Conservation (phyloP, 2,329 filamentous ascomycete genomes). For the Mycogone perniciosa region DNA sequence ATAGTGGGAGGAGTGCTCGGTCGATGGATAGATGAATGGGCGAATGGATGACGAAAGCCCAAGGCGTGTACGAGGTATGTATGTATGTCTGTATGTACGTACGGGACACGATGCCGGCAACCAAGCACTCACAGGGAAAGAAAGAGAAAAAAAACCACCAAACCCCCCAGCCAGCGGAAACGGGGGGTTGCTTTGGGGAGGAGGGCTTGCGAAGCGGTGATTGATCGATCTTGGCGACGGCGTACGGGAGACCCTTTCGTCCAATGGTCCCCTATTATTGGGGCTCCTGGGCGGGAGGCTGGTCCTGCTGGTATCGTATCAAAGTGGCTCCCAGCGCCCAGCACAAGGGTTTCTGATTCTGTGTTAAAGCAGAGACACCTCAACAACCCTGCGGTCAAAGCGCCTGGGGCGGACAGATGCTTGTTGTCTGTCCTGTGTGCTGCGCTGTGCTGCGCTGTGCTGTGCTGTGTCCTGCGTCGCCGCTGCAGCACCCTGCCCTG, state of each 20-base stretch:
- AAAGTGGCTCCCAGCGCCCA: background rate
- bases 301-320: conserved; percentile 10
- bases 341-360: conserved; percentile 3
- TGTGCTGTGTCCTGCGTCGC: too few relatives aligned
- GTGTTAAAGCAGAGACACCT: background rate
- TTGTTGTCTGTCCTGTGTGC: conserved; percentile 7
- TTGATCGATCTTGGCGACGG: conserved; percentile 1
- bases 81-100: too few relatives aligned
- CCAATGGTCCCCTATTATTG: conserved; percentile 13
- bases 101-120: background rate
- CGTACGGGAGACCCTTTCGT: background rate
- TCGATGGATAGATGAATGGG: background rate
- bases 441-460: background rate
- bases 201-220: background rate
- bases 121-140: background rate
- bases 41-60: background rate
- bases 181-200: background rate
- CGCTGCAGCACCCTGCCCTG: too few relatives aligned
- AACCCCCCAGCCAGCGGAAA: background rate
- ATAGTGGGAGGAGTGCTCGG: background rate
- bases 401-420: conserved; percentile 5
- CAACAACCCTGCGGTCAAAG: conserved; percentile 11
- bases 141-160: background rate
- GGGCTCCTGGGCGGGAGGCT: conserved; percentile 5
- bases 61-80: background rate